Evolutionary conservation across 306 rosid genomes (phyloP).

Genomic region (Rosa rugosa): DNA sequence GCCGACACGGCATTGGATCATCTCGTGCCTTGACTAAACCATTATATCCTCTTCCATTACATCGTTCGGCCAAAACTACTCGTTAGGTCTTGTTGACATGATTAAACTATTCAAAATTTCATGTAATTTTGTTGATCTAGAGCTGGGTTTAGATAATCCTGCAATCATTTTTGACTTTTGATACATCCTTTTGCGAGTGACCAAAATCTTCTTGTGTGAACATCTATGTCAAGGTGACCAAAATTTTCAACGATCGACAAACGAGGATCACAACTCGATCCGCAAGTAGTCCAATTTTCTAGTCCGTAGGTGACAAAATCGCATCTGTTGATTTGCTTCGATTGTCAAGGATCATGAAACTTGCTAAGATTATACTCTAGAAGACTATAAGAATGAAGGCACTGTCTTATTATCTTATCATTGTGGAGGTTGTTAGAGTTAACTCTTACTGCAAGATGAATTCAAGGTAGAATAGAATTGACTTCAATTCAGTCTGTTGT

Average conservation of each 20-base stretch:
- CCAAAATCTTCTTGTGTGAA: conserved; percentile 1
- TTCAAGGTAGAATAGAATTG: neutral
- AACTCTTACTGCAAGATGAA: neutral
- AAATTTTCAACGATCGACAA: neutral
- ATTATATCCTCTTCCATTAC: neutral
- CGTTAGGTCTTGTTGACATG: neutral
- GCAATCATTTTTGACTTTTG: neutral
- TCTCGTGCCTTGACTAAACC: neutral
- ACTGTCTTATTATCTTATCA: neutral
- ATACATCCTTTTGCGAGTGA: neutral
- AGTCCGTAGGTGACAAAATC: neutral
- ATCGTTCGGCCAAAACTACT: neutral
- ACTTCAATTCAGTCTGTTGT: neutral
- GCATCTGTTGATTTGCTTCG: neutral
- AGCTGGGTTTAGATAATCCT: neutral
- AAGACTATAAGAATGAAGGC: neutral
- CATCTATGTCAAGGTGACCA: neutral
- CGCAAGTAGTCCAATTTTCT: neutral
- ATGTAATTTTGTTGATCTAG: neutral
- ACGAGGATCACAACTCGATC: neutral
- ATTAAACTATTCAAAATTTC: neutral
- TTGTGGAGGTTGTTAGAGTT: neutral
- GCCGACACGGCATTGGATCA: conserved; percentile 10
- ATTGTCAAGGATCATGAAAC: neutral
- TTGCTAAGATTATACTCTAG: neutral